phyloP scores from a whole-genome alignment of 768 basidiomycete species.

The Brasilioporus rufonigricans region DNA sequence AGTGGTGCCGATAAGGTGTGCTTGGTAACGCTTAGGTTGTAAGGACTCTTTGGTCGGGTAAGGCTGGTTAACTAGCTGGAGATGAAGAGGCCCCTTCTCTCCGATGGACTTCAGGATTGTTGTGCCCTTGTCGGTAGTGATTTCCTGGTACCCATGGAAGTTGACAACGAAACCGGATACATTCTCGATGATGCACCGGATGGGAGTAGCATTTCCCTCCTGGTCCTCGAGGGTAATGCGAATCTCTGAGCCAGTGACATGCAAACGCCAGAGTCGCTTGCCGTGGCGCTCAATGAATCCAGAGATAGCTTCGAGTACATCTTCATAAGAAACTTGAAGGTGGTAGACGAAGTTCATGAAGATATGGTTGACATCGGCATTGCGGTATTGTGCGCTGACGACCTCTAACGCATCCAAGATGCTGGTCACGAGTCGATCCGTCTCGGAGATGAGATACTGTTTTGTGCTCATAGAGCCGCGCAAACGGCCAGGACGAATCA shows the following conservation, averaged over 20 bases:
- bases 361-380: slow-evolving; percentile 97
- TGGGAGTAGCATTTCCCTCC: slow-evolving; percentile 93
- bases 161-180: slow-evolving; percentile 99
- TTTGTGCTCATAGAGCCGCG: slow-evolving; percentile 90
- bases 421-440: slow-evolving; percentile 91
- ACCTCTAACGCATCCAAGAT: slow-evolving; percentile 95
- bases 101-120: slow-evolving; percentile 98
- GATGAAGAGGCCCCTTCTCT: slow-evolving; percentile 93
- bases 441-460: slow-evolving; percentile 98
- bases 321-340: slow-evolving; percentile 91
- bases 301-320: slow-evolving; percentile 94
- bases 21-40: slow-evolving; percentile 98
- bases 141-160: slow-evolving; percentile 97
- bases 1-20: slow-evolving; percentile 96
- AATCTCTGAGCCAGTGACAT: slow-evolving; percentile 97
- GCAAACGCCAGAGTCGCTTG: slow-evolving; percentile 96
- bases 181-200: slow-evolving; percentile 98
- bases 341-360: slow-evolving; percentile 99
- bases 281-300: slow-evolving; percentile 99
- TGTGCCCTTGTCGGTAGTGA: slow-evolving; percentile 92
- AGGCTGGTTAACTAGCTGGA: slow-evolving; percentile 89
- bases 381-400: slow-evolving; percentile 84
- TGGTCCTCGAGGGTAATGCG: slow-evolving; percentile 91
- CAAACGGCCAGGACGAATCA: slow-evolving; percentile 93
- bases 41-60: slow-evolving; percentile 98